phyloP scores from a whole-genome alignment of 2,329 filamentous ascomycete species.

The Colletotrichum tropicicola region DNA sequence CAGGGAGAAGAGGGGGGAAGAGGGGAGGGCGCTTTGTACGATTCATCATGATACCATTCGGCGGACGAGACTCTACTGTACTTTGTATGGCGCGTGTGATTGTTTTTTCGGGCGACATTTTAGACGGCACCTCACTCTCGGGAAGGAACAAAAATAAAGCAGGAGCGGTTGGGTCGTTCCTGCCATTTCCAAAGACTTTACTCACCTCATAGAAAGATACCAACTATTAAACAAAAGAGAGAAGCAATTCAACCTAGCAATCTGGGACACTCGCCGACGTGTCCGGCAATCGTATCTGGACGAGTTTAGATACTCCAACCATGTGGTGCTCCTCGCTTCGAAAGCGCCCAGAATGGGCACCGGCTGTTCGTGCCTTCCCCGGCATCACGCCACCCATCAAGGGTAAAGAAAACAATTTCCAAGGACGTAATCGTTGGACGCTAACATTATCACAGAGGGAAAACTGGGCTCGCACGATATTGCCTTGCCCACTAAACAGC shows the following conservation, averaged over 20 bases:
- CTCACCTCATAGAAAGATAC: conserved; percentile 23
- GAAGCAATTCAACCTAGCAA: neutral
- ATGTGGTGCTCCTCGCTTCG: conserved; percentile 52
- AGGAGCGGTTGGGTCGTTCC: neutral
- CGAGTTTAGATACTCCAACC: neutral
- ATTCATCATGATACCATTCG: conserved; percentile 20
- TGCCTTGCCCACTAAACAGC: conserved; percentile 44
- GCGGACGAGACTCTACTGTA: neutral
- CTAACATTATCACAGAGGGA: conserved; percentile 43
- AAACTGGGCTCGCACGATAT: conserved; percentile 55
- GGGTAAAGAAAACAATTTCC: conserved; percentile 33
- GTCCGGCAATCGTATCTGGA: too few species aligned
- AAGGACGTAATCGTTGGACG: neutral
- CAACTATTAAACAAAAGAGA: neutral
- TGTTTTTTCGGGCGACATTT: neutral
- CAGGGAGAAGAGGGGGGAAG: neutral
- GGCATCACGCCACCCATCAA: conserved; percentile 34
- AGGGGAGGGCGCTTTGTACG: neutral
- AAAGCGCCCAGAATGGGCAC: conserved; percentile 45
- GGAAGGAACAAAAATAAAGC: conserved; percentile 11
- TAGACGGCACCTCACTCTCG: conserved; percentile 19
- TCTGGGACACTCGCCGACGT: too few species aligned
- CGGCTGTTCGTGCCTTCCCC: conserved; percentile 38
- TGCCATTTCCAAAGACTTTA: conserved; percentile 7
- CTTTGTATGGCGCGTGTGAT: neutral